phyloP scores from a whole-genome alignment of 805 yeast species.

The Saccharomycopsis malanga region DNA sequence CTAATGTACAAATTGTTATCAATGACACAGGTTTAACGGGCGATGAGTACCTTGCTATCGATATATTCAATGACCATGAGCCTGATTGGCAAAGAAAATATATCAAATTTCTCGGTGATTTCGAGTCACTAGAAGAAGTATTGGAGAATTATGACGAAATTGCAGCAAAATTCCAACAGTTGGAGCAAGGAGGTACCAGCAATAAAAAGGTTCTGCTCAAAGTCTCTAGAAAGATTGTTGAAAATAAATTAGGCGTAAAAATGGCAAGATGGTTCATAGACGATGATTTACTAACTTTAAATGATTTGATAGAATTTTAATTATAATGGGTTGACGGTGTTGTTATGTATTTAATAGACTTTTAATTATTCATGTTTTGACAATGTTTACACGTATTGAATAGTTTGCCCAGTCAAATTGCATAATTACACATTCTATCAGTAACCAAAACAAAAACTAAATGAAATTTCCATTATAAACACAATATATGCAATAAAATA shows the following conservation, averaged over 20 bases:
- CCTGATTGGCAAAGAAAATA: neutral
- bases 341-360: no score
- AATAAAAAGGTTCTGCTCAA: neutral
- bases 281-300: neutral
- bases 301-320: neutral
- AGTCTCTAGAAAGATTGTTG: neutral
- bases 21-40: neutral
- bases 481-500: no score
- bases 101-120: neutral
- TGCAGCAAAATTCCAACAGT: neutral
- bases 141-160: neutral
- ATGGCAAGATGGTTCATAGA: neutral
- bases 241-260: neutral
- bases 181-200: neutral
- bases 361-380: no score
- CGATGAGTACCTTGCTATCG: neutral
- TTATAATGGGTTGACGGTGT: no score
- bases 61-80: neutral
- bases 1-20: neutral
- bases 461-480: no score
- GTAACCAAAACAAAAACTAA: no score
- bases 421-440: no score
- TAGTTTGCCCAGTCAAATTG: no score
- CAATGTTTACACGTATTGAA: no score
- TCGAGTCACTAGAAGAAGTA: neutral